Percentiles rank a stretch among this genome's conserved stretches.
Evolutionary conservation across 1,284 basidiomycete species (phyloP).

Genomic region (Ceraceosorus bombacis): DNA sequence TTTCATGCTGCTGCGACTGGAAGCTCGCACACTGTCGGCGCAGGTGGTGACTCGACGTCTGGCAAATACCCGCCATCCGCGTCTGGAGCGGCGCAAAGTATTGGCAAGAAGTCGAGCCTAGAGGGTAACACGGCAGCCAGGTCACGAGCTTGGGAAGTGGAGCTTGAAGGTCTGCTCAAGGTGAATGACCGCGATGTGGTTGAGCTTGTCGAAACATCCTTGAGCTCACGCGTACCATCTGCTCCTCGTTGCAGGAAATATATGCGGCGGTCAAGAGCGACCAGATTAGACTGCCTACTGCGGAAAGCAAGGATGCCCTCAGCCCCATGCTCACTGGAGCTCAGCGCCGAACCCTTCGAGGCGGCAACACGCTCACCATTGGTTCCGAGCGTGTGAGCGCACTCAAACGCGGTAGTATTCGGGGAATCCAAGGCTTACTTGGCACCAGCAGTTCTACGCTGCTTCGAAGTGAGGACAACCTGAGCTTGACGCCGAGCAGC

Average conservation of each 20-base stretch:
- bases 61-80: too few species aligned
- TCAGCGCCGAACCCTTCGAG: conserved; percentile 16
- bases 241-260: conserved; percentile 64
- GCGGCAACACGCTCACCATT: conserved; percentile 3
- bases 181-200: conserved; percentile 50
- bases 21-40: too few species aligned
- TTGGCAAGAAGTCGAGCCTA: too few species aligned
- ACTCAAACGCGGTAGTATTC: conserved; percentile 80
- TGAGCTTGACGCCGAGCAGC: conserved; percentile 17
- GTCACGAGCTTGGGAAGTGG: conserved; percentile 61
- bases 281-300: conserved; percentile 72
- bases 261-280: conserved; percentile 82
- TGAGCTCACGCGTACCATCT: not conserved
- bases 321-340: conserved; percentile 4
- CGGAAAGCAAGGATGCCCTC: conserved; percentile 10
- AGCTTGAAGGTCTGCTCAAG: conserved; percentile 77
- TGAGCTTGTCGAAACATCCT: conserved; percentile 9
- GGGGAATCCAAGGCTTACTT: conserved; percentile 71
- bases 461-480: conserved; percentile 11
- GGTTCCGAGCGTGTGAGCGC: conserved; percentile 58
- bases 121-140: too few species aligned
- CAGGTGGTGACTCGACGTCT: too few species aligned
- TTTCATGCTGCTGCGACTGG: too few species aligned
- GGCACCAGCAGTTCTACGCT: conserved; percentile 36
- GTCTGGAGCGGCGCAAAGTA: too few species aligned